Evolutionary conservation across 2,329 filamentous ascomycete species (phyloP), one percentile per base, ranked within the genome.

Genomic region (Phoma sp.): DNA sequence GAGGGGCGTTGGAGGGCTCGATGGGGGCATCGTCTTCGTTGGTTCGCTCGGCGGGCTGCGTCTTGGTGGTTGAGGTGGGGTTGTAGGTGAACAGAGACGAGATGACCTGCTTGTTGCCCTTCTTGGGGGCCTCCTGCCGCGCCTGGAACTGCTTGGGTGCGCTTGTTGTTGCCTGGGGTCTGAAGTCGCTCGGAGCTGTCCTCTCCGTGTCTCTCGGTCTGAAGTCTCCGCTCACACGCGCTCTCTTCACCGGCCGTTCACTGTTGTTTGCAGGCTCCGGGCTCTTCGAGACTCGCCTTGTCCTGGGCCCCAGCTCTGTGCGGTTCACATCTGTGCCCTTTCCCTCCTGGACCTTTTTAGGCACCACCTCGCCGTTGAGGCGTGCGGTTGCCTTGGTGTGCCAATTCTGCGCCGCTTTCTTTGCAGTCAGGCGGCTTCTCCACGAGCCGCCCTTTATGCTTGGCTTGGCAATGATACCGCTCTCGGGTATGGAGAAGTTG

Each of bases 11-110:
- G 0, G 93, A 96, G 0, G 95, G 89, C 57, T 90, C 86, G 8
- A 88, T 81, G 0, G 85, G 83, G 3, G 69, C 65, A 38, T 74
- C 70, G 31, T 77, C 73, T 17, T 51, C 32, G 8, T 27, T 10
- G 25, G 43, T 8, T 22, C 53, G 53, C 6, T 77, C 73, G 31
- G 37, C 22, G 19, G 45, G 39, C 74, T 32, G 78, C 73, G 1
- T 80, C 75, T 83, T 81, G 33, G 87, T 90, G 58, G 85, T 88
- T 4, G 91, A 84, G 4, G 82, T 78, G 0, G 94, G 94, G 60
- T 98, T 99, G 76, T 87, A 94, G 1, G 92, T 91, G 78, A 98
- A 99, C 2, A 99, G 83, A 12, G 92, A 93, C 6, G 95, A 98
- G 22, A 96, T 89, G 55, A 98, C 84, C 64, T 91, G 86, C 48